Evolutionary conservation across 257 asterid species (phyloP).

Genomic region (Echites panduratus): DNA sequence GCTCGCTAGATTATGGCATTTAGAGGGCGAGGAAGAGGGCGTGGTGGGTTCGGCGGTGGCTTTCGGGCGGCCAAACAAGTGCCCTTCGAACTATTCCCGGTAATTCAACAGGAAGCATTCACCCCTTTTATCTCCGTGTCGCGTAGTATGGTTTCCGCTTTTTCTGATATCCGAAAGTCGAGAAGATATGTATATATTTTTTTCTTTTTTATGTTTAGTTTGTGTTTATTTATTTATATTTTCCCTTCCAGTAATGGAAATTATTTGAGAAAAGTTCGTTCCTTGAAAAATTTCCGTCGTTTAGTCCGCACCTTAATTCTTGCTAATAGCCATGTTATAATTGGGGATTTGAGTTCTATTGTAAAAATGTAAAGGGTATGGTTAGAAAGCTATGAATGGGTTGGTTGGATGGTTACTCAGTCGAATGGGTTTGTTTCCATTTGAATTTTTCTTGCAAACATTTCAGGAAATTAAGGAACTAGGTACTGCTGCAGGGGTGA

Average conservation of each 20-base stretch:
- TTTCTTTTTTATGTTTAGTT: background rate
- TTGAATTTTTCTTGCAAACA: background rate
- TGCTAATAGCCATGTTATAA: background rate
- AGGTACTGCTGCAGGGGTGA: conserved; percentile 34
- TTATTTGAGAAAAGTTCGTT: background rate
- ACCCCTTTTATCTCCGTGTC: no score
- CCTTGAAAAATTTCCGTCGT: background rate
- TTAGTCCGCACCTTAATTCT: background rate
- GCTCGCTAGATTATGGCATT: conserved; percentile 26
- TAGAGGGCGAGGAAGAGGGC: conserved; percentile 45
- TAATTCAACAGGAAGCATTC: conserved; percentile 9
- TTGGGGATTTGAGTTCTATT: background rate
- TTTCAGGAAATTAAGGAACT: conserved; percentile 46
- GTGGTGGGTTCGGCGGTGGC: conserved; percentile 28
- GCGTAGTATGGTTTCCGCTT: background rate
- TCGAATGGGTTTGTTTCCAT: background rate
- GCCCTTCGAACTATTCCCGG: conserved; percentile 46
- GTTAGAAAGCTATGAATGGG: background rate
- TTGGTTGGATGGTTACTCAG: background rate
- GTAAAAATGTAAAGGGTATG: background rate
- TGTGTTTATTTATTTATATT: background rate
- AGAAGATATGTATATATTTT: no score
- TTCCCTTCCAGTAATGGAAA: background rate
- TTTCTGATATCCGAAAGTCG: background rate
- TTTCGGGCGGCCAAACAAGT: conserved; percentile 27